A percentile compares a stretch with the other conserved stretches of the same genome.
Evolutionary conservation across 257 asterid species (phyloP).

Genomic region (Echites panduratus): DNA sequence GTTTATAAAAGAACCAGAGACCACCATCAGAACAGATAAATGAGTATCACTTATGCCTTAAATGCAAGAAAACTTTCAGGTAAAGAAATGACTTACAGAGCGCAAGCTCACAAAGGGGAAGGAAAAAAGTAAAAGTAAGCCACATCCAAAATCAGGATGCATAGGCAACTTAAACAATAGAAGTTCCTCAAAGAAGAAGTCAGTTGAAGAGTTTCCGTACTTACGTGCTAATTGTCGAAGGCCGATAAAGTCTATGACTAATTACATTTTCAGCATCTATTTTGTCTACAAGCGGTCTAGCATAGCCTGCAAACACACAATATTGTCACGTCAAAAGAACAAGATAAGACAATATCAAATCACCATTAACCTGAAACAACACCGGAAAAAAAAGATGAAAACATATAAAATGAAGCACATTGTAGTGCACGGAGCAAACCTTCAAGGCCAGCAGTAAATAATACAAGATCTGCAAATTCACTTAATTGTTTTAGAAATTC

Average conservation of each 20-base stretch:
- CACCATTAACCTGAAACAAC: not conserved
- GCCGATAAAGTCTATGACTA: conserved; percentile 72
- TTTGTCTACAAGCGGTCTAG: conserved; percentile 91
- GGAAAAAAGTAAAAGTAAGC: not conserved
- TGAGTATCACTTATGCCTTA: not conserved
- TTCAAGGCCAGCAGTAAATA: conserved; percentile 98
- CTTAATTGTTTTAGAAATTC: conserved; percentile 68
- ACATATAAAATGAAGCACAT: conserved; percentile 1
- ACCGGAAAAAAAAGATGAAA: not conserved
- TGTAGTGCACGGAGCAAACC: conserved; percentile 30
- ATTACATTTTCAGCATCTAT: conserved; percentile 67
- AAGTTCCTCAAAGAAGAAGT: not conserved
- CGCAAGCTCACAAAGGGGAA: not conserved
- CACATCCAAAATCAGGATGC: not conserved
- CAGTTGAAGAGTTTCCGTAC: conserved; percentile 26
- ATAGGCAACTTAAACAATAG: not conserved
- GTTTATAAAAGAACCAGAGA: not conserved
- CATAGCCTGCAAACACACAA: conserved; percentile 58
- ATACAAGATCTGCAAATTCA: conserved; percentile 80
- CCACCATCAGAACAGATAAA: not conserved
- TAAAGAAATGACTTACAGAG: not conserved
- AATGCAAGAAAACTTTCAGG: not conserved
- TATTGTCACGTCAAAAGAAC: not conserved
- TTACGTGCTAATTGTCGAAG: conserved; percentile 88
- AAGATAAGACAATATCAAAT: not conserved